Evolutionary conservation across 768 basidiomycete genomes (phyloP).

Genomic region (Phlebiopsis gigantea): DNA sequence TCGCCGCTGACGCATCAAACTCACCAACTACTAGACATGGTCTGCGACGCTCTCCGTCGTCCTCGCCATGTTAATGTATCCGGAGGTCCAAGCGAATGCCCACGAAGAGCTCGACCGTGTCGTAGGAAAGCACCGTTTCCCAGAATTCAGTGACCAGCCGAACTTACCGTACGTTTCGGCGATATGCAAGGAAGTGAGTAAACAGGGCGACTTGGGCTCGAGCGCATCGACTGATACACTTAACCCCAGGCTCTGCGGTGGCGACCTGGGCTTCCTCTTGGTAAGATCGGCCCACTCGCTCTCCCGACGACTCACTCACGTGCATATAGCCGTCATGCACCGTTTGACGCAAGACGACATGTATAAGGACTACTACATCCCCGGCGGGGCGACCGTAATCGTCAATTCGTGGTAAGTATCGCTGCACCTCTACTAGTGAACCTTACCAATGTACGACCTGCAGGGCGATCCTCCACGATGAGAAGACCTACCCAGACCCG

Average conservation of each 20-base stretch:
- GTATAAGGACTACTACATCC: conserved; percentile 27
- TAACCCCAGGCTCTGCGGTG: conserved; percentile 9
- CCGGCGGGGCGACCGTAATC: conserved; percentile 25
- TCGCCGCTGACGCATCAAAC: conserved; percentile 17
- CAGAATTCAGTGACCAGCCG: conserved; percentile 20
- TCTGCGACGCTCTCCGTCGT: conserved; percentile 3
- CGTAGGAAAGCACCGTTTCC: conserved; percentile 22
- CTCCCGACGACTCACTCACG: not conserved
- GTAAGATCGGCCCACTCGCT: conserved; percentile 12
- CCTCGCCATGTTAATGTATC: conserved; percentile 13
- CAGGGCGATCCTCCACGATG: conserved; percentile 36
- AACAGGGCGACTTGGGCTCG: conserved; percentile 1
- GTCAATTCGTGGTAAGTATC: conserved; percentile 12
- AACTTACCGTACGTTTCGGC: conserved; percentile 22
- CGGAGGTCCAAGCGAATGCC: conserved; percentile 10
- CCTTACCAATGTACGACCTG: not conserved
- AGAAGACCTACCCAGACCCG: conserved; percentile 29
- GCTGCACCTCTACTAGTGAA: not conserved
- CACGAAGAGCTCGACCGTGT: conserved; percentile 12
- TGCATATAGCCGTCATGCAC: conserved; percentile 21
- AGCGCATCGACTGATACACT: conserved; percentile 1
- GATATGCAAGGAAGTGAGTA: conserved; percentile 14
- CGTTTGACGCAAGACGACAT: conserved; percentile 24
- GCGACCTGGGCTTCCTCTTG: conserved; percentile 11
- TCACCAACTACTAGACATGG: conserved; percentile 23